Percentiles rank a stretch among this genome's conserved stretches.
phyloP scores from a whole-genome alignment of 768 basidiomycete species.

The Lyophyllum semitale region DNA sequence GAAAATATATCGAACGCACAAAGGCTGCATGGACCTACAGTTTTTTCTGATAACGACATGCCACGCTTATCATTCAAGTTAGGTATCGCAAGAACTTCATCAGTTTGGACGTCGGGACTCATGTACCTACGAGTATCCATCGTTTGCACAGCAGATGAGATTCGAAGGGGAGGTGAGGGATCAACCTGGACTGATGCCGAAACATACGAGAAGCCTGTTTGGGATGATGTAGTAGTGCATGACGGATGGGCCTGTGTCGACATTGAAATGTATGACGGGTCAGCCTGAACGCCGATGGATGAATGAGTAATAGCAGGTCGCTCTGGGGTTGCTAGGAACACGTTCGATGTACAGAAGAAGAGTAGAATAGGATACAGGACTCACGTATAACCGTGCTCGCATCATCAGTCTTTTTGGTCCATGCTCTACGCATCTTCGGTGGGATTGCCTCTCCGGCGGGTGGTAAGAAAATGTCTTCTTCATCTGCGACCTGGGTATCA shows the following conservation, averaged over 20 bases:
- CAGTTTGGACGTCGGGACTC: conserved; percentile 22
- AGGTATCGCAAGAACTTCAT: conserved; percentile 3
- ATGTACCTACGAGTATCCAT: conserved; percentile 9
- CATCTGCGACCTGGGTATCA: conserved; percentile 38
- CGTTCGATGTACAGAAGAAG: conserved; percentile 2
- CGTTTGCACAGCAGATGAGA: conserved; percentile 18
- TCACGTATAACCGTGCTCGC: conserved; percentile 40
- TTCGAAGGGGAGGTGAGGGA: conserved; percentile 3
- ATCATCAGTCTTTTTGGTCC: conserved; percentile 53
- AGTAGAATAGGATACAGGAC: conserved; percentile 15
- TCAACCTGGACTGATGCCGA: conserved; percentile 25
- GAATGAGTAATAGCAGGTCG: conserved; percentile 24
- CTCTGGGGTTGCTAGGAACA: conserved; percentile 5
- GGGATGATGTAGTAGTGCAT: conserved; percentile 20
- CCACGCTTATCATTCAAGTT: neutral
- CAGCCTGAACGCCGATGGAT: conserved; percentile 46
- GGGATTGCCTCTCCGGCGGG: conserved; percentile 44
- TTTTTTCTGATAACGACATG: neutral
- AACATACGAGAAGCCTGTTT: conserved; percentile 16
- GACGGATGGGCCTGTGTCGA: conserved; percentile 35
- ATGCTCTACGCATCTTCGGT: conserved; percentile 66
- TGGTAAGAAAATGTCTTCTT: conserved; percentile 34
- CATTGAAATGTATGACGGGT: conserved; percentile 32
- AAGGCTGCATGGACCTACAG: conserved; percentile 16
- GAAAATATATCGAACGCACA: conserved; percentile 7